phyloP scores from a whole-genome alignment of 495 filamentous ascomycete species.

The Alectoria sarmentosa region DNA sequence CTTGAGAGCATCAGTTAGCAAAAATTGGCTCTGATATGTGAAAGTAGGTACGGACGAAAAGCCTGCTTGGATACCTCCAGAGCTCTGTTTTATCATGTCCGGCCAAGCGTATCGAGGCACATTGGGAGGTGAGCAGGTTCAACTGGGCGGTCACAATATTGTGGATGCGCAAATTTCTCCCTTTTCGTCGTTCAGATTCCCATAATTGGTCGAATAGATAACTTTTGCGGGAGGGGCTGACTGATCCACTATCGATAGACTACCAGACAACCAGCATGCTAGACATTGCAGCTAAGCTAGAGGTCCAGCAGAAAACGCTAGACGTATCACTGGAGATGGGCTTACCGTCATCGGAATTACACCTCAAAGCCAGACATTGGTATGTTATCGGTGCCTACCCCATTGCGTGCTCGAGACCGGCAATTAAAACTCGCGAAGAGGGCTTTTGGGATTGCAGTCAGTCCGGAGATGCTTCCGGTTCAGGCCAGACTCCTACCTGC shows the following conservation, averaged over 20 bases:
- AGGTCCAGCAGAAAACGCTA: neutral
- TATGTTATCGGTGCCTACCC: neutral
- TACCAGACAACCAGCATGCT: neutral
- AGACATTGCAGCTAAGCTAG: neutral
- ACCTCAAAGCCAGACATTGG: neutral
- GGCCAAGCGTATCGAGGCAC: neutral
- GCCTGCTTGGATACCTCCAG: neutral
- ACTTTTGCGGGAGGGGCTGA: neutral
- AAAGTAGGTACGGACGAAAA: neutral
- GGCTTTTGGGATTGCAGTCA: neutral
- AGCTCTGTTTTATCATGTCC: neutral
- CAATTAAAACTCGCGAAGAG: neutral
- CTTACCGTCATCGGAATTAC: neutral
- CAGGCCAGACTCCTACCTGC: neutral
- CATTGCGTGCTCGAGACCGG: neutral
- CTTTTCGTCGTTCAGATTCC: neutral
- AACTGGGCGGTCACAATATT: no score
- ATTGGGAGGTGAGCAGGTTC: neutral
- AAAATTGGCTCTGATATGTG: neutral
- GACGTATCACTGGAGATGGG: neutral
- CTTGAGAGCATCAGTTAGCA: neutral
- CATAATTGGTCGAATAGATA: neutral
- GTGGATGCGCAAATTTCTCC: neutral
- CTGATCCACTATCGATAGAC: neutral
- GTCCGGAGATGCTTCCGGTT: neutral